Evolutionary conservation across 495 filamentous ascomycete species (phyloP), one percentile per base, ranked within the genome.

Genomic region (Talaromyces stipitatus): DNA sequence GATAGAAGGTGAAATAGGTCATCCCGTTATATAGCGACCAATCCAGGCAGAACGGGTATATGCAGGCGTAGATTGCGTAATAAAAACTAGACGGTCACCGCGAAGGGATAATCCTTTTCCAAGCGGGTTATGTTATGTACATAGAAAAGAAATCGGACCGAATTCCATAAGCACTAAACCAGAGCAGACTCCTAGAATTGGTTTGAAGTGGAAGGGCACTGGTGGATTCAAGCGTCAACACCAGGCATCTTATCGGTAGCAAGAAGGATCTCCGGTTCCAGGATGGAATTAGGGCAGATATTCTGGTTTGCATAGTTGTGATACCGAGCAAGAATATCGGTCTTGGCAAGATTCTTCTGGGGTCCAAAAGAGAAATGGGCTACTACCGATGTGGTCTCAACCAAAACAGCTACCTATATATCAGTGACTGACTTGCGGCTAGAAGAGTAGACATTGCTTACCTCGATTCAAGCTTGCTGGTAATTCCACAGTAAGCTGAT

Each of bases 401-500:
- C 54, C 24, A 55, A 20, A 41, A 55, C 36, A 8, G 54, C 54
- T 55, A 7, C 26, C 8, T 54, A 48, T 24, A 33, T 9, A 7
- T 48, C 14, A 48, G 24, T 26, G 4, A 16, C 5, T 48, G 45
- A 10, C 6, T 18, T 3, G n/a, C 2, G 1, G 4, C 1, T 41
- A 9, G 16, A 9, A 41, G n/a, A 16, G 4, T 14, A 2, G 2
- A n/a, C n/a, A 18, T 41, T 18, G 36, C 28, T 43, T 29, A 55
- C 54, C 54, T 55, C 54, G 33, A 41, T 55, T 55, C 36, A 66
- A 29, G 9, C 61, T 54, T 23, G 47, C n/a, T 1, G 60, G 58
- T 11, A 66, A 16, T n/a, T 27, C 38, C 4, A 62, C 63, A 26
- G 60, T 64, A 36, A 67, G 60, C 10, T 50, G 43, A 12, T 63